Evolutionary conservation across 2,329 filamentous ascomycete genomes (phyloP).

Genomic region (Botryosphaeria dothidea): DNA sequence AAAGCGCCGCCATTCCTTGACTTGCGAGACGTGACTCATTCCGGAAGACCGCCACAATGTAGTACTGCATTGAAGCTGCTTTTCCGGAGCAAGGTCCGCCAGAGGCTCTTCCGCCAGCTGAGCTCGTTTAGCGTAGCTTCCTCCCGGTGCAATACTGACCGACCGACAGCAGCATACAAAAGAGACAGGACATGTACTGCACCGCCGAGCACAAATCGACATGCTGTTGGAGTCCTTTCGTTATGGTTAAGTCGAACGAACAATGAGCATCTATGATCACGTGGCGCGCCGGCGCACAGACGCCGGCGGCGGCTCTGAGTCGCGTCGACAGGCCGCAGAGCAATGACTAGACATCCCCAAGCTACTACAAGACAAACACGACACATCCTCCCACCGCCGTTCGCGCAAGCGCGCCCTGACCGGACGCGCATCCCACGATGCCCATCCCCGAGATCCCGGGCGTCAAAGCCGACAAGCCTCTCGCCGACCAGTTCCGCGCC

Average conservation of each 20-base stretch:
- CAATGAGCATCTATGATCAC: neutral
- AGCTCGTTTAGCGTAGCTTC: neutral
- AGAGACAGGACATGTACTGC: neutral
- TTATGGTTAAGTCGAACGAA: neutral
- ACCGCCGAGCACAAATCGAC: neutral
- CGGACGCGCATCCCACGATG: constrained; percentile 14
- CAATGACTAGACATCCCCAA: neutral
- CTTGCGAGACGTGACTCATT: neutral
- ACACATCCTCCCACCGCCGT: neutral
- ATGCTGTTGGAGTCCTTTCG: neutral
- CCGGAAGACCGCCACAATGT: neutral
- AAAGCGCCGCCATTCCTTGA: neutral
- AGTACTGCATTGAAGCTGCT: neutral
- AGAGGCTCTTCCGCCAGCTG: neutral
- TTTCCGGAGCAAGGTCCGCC: neutral
- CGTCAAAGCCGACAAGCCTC: constrained; percentile 18
- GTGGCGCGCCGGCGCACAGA: neutral
- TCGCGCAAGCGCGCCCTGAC: constrained; percentile 8
- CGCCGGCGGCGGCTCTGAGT: neutral
- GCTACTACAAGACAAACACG: neutral
- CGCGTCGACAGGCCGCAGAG: neutral
- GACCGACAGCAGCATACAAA: neutral
- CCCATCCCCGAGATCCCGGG: constrained; percentile 19
- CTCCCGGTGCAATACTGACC: neutral
- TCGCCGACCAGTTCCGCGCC: constrained; percentile 58